phyloP scores from a whole-genome alignment of 768 basidiomycete species.

The Mycena maculata region DNA sequence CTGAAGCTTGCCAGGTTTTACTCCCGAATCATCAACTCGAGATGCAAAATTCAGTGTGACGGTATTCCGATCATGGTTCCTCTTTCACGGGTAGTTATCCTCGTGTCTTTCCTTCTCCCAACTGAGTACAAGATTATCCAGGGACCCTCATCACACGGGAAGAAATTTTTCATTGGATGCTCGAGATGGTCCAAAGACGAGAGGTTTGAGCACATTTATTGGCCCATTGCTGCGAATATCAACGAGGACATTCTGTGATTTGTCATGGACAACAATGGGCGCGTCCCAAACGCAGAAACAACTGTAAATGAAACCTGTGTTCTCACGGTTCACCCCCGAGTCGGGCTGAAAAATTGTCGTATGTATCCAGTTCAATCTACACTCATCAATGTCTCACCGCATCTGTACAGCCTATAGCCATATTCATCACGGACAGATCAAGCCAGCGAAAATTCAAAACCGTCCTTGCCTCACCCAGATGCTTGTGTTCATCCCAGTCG shows the following conservation, averaged over 20 bases:
- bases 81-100: conserved; percentile 5
- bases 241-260: conserved; percentile 7
- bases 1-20: conserved; percentile 13
- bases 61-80: conserved; percentile 9
- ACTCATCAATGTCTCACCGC: no score
- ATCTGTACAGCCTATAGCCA: conserved; percentile 13
- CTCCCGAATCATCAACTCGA: background rate
- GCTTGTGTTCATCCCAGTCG: conserved; percentile 14
- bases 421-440: conserved; percentile 1
- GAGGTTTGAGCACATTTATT: conserved; percentile 4
- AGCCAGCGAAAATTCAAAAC: background rate
- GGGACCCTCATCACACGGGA: background rate
- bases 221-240: conserved; percentile 13
- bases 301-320: conserved; percentile 1
- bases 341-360: conserved; percentile 13
- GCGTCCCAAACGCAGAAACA: background rate
- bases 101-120: background rate
- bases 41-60: conserved; percentile 8
- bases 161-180: conserved; percentile 15
- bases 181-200: conserved; percentile 3
- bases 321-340: conserved; percentile 15
- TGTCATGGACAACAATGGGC: conserved; percentile 18
- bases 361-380: background rate
- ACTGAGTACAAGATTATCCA: background rate
- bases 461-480: background rate